Conservation (phyloP, 148 eudicot species). For the Camellia granthamiana region DNA sequence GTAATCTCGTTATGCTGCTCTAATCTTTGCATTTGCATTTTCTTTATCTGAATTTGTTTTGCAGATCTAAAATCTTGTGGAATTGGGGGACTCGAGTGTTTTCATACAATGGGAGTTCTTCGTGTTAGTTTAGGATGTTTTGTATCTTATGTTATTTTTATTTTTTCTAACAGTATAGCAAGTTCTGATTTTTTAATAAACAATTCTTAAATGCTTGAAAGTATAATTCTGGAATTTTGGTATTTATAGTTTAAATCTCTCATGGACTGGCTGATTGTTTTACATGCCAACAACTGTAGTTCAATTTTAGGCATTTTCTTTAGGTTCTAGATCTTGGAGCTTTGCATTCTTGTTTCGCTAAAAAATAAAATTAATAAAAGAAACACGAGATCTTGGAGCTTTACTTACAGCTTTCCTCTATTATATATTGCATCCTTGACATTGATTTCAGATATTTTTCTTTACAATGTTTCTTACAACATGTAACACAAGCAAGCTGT, state of each 20-base stretch:
- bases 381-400: too few species aligned
- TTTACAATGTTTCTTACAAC: slow-evolving; percentile 75
- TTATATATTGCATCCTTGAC: slow-evolving; percentile 49
- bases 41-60: slow-evolving; percentile 12
- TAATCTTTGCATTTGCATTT: not conserved
- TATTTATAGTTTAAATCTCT: not conserved
- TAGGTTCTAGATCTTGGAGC: not conserved
- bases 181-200: not conserved
- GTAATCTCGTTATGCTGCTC: not conserved
- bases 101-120: slow-evolving; percentile 81
- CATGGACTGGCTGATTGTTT: not conserved
- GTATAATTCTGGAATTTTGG: not conserved
- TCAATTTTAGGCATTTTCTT: not conserved
- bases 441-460: slow-evolving; percentile 60
- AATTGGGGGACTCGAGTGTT: slow-evolving; percentile 53
- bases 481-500: slow-evolving; percentile 50
- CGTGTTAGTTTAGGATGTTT: slow-evolving; percentile 92
- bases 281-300: not conserved
- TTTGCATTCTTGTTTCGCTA: not conserved
- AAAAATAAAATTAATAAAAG: not conserved
- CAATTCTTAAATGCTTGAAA: not conserved
- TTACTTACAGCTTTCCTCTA: not conserved
- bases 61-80: slow-evolving; percentile 83
- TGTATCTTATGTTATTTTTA: slow-evolving; percentile 44
- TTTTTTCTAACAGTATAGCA: not conserved